Base-by-base conservation (phyloP, 768 basidiomycete species). In the Austroboletus festivus region DNA sequence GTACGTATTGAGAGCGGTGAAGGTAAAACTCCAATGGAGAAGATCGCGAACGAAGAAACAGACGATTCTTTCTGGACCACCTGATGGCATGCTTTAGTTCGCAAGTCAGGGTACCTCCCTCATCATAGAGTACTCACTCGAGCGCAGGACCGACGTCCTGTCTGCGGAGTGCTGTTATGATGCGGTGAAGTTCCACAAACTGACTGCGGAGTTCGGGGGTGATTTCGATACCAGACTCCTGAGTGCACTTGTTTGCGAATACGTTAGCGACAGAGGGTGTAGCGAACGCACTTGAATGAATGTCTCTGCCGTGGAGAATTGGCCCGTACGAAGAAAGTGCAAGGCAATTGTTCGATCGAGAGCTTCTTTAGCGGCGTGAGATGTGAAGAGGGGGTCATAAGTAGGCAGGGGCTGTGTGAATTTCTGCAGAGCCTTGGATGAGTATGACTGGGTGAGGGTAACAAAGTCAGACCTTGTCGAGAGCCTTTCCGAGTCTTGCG, bases 21-120 rank as follows among this genome's bases (percentile, higher is more conserved):
- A 98, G 79, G 61, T 86, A 73, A 63, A 95, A 99, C 57, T 93
- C 90, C 11, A 99, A 78, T 0, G 89, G 78, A 1, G 93, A 95
- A 9, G 80, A 79, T 26, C 86, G 83, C 5, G 74, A 68, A 39
- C 73, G 73, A 12, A 96, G 74, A 62, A 89, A 93, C 3, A 60
- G 46, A 23, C 78, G 76, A 59, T 94, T 83, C 45, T 71, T 73
- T 37, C 70, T 71, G 13, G 85, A 80, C 96, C 95, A 98, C 51
- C 93, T 96, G 58, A 47, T 22, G n/a, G 44, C 3, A 38, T 12
- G 5, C 9, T 28, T 51, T 23, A 38, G 52, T 37, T 42, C 21
- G 37, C 30, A 20, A 45, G 18, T 1, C 6, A 16, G 20, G 4
- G 15, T 30, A 26, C 11, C 8, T 31, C 38, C 7, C 2, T 20